Base-by-base conservation (phyloP, 768 basidiomycete species). In the Pisolithus marmoratus region DNA sequence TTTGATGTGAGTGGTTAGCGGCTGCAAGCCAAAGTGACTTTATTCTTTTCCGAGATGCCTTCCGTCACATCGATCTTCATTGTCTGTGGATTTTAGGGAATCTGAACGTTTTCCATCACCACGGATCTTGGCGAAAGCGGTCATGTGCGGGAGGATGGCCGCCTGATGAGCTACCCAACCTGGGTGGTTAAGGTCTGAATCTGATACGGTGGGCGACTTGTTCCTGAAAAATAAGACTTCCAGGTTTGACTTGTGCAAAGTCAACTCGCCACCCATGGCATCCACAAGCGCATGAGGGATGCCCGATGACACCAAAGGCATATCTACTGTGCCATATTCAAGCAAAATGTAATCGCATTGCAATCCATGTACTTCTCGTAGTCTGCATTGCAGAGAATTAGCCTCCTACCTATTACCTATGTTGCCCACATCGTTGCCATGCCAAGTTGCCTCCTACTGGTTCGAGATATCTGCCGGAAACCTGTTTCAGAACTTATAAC, bases 361-460 rank as follows among this genome's bases (percentile, higher is more conserved):
- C 64, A 67, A 55, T 80, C 80, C 77, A 79, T 76, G 47, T 68
- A 62, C 52, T 76, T 79, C 12, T 50, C 56, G 26, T 63, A 50
- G 2, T 54, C 37, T 0, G 59, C 20, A 29, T 70, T 52, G 43
- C 64, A n/a, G 29, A 40, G 8, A 40, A 80, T 62, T 9, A n/a
- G n/a, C n/a, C n/a, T n/a, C n/a, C n/a, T n/a, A n/a, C n/a, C n/a
- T n/a, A n/a, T n/a, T n/a, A n/a, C n/a, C n/a, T n/a, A n/a, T n/a
- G n/a, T n/a, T n/a, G n/a, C n/a, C n/a, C n/a, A n/a, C n/a, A n/a
- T n/a, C n/a, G n/a, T n/a, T n/a, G n/a, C n/a, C n/a, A n/a, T n/a
- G n/a, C n/a, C n/a, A n/a, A n/a, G n/a, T n/a, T n/a, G n/a, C n/a
- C n/a, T n/a, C n/a, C n/a, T n/a, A n/a, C n/a, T n/a, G 8, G 26